Evolutionary conservation across 129 eudicot species (phyloP), one percentile per base, ranked within the genome.

Genomic region (Helianthus tuberosus): DNA sequence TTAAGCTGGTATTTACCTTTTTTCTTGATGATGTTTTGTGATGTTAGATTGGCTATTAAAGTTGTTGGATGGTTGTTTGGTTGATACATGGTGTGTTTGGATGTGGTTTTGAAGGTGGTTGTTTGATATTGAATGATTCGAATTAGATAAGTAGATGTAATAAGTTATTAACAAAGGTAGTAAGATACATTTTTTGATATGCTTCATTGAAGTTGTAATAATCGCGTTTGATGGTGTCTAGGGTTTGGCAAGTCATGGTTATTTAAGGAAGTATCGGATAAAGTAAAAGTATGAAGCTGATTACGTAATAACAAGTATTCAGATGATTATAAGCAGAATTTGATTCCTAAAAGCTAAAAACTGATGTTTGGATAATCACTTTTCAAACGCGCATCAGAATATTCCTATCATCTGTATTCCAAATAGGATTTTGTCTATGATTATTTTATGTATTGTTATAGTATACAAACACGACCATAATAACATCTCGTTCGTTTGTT

Each of bases 1-100:
- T 93, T 68, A 93, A 93, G 90, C 88, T 89, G 96, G 98, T 93
- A 89, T 76, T 63, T 47, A 65, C 53, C 62, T 61, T 61, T 48
- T 46, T 11, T 62, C 6, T 8, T 58, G 25, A 36, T 53, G 11
- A 8, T 39, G 50, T 16, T 39, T 48, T 59, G 23, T 9, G 11
- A 53, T 68, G 38, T 13, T 52, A 36, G 71, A 55, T 54, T 60
- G 20, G 7, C 23, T 77, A 35, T 64, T 27, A 41, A n/a, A 14
- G 71, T 17, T 36, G 23, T 46, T 41, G 46, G 9, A 5, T 43
- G 17, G 38, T 25, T 58, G 44, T 2, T 25, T 51, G 9, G 39
- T 52, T 64, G 61, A 39, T 20, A 27, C 3, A n/a, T 53, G 47
- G 61, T 50, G 29, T 1, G 25, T 43, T 51, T 48, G 59, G 41